Base-by-base conservation (phyloP, 2,329 filamentous ascomycete species). In the Triangularia verruculosa region DNA sequence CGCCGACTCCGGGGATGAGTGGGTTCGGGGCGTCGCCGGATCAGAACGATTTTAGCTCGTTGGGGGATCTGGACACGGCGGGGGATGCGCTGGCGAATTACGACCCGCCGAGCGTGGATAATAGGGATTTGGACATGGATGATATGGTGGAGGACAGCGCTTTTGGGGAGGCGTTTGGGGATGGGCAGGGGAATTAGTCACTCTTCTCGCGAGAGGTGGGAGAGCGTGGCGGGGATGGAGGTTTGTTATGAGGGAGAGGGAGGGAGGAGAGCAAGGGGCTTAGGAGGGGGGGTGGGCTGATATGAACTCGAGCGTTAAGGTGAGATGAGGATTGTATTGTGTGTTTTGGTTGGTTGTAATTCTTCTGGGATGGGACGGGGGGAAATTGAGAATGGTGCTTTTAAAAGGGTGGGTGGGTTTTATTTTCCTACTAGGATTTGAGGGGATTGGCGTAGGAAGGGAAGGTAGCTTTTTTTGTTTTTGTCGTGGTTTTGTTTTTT, bases 141-240 rank as follows among this genome's bases (percentile, higher is more conserved):
- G 39, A 47, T 20, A 20, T 20, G n/a, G 62, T 59, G n/a, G 89
- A 92, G 55, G 89, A 93, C 71, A 92, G 89, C 34, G 91, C 90
- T 1, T 95, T 95, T 78, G 91, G 90, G 2, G 90, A 95, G 70
- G 91, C 91, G 0, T 92, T 94, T 76, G 30, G 30, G 30, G 30
- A 32, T 32, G 30, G 30, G 30, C 39, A 47, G 39, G 39, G 4
- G 15, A 2, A 39, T 39, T 39, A 39, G n/a, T n/a, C n/a, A n/a
- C n/a, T n/a, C n/a, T n/a, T n/a, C n/a, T n/a, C n/a, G n/a, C n/a
- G n/a, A n/a, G 34, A n/a, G 30, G n/a, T 39, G 34, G 15, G 34
- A 39, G 2, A 4, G 12, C 3, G 34, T n/a, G 11, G 34, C 17
- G 34, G 34, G 34, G 34, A n/a, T 3, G 15, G 15, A 39, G 34